Evolutionary conservation across 1,284 basidiomycete genomes (phyloP).

Genomic region (Malassezia sp.): DNA sequence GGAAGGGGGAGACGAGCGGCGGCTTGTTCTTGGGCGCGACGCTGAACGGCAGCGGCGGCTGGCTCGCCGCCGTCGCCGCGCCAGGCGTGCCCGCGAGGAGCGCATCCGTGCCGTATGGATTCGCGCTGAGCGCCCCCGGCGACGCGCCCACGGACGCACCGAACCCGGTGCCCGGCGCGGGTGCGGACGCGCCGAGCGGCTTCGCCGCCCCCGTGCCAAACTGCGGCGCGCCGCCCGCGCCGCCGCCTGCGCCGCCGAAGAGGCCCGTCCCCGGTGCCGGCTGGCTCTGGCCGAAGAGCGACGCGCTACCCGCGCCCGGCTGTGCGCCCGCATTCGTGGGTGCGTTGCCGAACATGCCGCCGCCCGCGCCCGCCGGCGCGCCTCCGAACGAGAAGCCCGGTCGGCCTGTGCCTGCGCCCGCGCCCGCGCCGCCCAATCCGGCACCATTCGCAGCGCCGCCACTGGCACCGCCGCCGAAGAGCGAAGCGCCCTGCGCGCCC

Average conservation of each 20-base stretch:
- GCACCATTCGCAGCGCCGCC: no score
- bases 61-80: constrained; percentile 25
- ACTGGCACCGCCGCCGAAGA: constrained; percentile 19
- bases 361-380: constrained; percentile 3
- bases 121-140: constrained; percentile 58
- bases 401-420: no score
- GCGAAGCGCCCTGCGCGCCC: constrained; percentile 36
- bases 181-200: constrained; percentile 16
- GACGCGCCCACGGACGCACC: constrained; percentile 26
- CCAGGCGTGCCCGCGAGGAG: constrained; percentile 48
- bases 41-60: constrained; percentile 39
- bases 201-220: constrained; percentile 19
- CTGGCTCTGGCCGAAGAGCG: constrained; percentile 46
- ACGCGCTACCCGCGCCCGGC: constrained; percentile 32
- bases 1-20: constrained; percentile 51
- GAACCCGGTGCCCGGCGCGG: constrained; percentile 1
- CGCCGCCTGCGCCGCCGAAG: constrained; percentile 18
- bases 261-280: constrained; percentile 23
- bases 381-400: no score
- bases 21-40: constrained; percentile 48
- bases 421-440: no score
- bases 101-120: constrained; percentile 70
- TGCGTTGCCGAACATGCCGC: constrained; percentile 35
- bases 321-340: constrained; percentile 19
- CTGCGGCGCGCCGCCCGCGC: constrained; percentile 7